phyloP scores from a whole-genome alignment of 2,329 filamentous ascomycete species.

The Colletotrichum sansevieriae region DNA sequence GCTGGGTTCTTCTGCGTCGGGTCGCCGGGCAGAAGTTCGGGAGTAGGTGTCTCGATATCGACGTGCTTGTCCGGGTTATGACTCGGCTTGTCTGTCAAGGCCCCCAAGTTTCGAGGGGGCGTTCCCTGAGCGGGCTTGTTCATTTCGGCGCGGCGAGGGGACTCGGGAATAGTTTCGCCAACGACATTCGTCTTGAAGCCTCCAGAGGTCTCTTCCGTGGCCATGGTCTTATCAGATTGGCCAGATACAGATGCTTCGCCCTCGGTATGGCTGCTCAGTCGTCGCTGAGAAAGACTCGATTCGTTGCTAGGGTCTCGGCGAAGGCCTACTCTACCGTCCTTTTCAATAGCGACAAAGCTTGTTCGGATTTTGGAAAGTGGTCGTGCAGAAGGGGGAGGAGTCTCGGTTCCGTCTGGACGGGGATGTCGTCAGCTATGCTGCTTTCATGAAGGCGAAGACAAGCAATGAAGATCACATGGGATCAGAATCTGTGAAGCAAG shows the following conservation, averaged over 20 bases:
- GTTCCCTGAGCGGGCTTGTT: constrained; percentile 46
- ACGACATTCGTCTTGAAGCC: constrained; percentile 52
- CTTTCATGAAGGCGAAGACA: background rate
- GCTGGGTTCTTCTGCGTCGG: constrained; percentile 42
- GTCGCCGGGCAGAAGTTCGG: constrained; percentile 49
- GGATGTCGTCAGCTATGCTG: constrained; percentile 27
- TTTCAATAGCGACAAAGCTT: constrained; percentile 80
- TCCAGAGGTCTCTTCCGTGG: constrained; percentile 48
- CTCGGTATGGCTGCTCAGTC: constrained; percentile 54
- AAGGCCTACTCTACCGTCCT: constrained; percentile 69
- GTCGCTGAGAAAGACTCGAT: constrained; percentile 54
- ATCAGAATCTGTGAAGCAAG: background rate
- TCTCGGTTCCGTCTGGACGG: constrained; percentile 40
- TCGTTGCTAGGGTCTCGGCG: constrained; percentile 60
- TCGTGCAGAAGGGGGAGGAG: constrained; percentile 54
- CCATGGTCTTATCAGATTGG: constrained; percentile 36
- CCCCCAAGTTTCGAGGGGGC: constrained; percentile 35
- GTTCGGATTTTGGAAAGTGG: constrained; percentile 82
- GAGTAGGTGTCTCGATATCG: constrained; percentile 54
- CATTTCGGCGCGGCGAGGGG: constrained; percentile 49
- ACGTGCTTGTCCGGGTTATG: constrained; percentile 56
- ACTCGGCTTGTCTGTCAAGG: constrained; percentile 52
- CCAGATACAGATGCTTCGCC: constrained; percentile 47
- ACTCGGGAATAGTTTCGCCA: constrained; percentile 58
- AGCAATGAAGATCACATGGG: background rate